These are phyloP conservation scores for Chrysoporthe cubensis DNA, from an alignment of 2,329 filamentous ascomycete species.

Conservation along the genomic window DNA sequence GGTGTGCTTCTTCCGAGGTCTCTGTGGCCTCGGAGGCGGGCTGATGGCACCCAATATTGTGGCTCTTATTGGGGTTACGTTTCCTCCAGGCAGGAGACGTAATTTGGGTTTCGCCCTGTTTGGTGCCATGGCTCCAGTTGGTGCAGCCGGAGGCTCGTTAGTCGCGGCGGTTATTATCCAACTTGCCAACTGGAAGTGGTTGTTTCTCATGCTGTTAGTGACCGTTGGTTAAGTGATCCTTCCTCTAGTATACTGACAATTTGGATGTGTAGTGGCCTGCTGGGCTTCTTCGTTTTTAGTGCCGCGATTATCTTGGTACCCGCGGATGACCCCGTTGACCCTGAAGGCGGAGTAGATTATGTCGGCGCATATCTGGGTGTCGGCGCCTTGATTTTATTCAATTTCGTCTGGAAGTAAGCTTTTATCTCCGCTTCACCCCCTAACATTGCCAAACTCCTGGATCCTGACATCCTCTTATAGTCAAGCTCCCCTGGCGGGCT, in stretches of 20 bases:
- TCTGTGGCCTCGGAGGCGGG: conserved; percentile 26
- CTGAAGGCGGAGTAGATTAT: conserved; percentile 5
- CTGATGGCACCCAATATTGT: conserved; percentile 26
- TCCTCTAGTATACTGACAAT: not conserved
- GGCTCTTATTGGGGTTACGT: conserved; percentile 22
- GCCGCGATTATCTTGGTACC: not conserved
- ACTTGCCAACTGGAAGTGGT: conserved; percentile 16
- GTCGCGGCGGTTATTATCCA: conserved; percentile 13
- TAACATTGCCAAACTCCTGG: too few relatives aligned
- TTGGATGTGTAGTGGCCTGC: not conserved
- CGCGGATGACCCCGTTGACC: conserved; percentile 16
- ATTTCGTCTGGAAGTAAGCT: conserved; percentile 57
- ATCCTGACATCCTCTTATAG: conserved; percentile 9
- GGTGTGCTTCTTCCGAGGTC: conserved; percentile 18
- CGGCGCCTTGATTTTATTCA: conserved; percentile 55
- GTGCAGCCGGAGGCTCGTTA: conserved; percentile 19
- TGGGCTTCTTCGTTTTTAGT: not conserved
- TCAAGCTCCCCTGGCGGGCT: conserved; percentile 30
- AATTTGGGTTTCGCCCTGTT: conserved; percentile 26
- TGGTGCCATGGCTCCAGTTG: conserved; percentile 27
- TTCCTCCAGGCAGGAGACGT: conserved; percentile 21
- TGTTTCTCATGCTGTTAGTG: conserved; percentile 11
- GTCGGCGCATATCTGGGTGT: conserved; percentile 43
- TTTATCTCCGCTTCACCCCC: not conserved
- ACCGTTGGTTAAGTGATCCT: not conserved